phyloP scores from a whole-genome alignment of 106 monocot species.

The Allium sativum region DNA sequence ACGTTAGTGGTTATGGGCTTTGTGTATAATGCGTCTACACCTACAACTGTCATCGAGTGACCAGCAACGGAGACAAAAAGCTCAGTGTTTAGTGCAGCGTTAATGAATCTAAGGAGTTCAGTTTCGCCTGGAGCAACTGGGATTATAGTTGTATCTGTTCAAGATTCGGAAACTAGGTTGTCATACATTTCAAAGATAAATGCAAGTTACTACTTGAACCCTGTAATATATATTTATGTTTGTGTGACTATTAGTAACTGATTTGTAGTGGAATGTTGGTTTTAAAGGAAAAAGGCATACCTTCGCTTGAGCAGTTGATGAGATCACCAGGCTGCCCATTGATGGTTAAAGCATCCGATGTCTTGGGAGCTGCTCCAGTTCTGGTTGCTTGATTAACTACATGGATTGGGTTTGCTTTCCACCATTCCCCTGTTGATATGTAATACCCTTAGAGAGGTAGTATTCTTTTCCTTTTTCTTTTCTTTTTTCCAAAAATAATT shows the following conservation, averaged over 20 bases:
- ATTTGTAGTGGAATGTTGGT: neutral
- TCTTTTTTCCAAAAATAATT: too few species aligned
- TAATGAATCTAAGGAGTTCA: constrained; percentile 46
- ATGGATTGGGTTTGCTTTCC: constrained; percentile 8
- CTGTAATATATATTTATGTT: too few species aligned
- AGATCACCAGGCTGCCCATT: constrained; percentile 16
- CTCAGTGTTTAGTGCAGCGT: constrained; percentile 43
- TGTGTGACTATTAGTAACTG: too few species aligned
- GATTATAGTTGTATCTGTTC: constrained; percentile 28
- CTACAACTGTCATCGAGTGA: constrained; percentile 57
- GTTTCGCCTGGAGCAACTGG: constrained; percentile 30
- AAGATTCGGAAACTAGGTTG: neutral
- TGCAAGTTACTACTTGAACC: too few species aligned
- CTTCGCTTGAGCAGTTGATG: constrained; percentile 10
- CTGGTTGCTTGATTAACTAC: neutral
- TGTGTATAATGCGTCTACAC: constrained; percentile 43
- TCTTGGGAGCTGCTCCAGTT: constrained; percentile 9
- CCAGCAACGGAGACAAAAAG: constrained; percentile 46
- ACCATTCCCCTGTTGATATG: constrained; percentile 17
- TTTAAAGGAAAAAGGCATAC: neutral
- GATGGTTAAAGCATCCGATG: constrained; percentile 14
- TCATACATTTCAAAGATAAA: too few species aligned
- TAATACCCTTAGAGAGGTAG: neutral
- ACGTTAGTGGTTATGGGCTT: constrained; percentile 35
- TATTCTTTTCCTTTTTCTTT: too few species aligned